phyloP scores from a whole-genome alignment of 176 grass and related monocot genomes.

The Zea luxurians region DNA sequence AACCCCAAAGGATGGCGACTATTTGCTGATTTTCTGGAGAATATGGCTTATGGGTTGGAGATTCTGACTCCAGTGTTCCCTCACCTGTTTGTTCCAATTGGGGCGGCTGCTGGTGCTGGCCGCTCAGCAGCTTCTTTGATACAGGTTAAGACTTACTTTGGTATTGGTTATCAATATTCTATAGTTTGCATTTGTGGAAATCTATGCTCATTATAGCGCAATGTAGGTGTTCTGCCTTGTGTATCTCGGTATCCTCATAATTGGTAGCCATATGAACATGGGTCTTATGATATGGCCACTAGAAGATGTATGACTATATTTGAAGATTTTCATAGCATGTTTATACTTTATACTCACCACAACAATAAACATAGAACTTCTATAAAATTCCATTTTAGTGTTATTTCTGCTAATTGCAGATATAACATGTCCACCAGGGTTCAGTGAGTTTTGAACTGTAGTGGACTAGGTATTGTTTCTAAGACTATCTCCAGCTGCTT shows the following conservation, averaged over 20 bases:
- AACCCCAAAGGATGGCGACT: constrained; percentile 91
- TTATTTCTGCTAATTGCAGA: background rate
- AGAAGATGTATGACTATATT: background rate
- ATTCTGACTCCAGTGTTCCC: constrained; percentile 91
- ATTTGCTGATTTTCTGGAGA: constrained; percentile 86
- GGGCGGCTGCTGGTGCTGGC: constrained; percentile 71
- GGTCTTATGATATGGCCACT: background rate
- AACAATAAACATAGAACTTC: background rate
- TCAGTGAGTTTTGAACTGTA: background rate
- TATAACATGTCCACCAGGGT: background rate
- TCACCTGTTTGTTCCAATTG: constrained; percentile 90
- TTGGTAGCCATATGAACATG: background rate
- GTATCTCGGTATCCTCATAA: background rate
- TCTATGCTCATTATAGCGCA: background rate
- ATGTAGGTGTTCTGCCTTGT: background rate
- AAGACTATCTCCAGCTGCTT: no score
- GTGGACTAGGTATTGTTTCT: background rate
- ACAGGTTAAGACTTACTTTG: constrained; percentile 52
- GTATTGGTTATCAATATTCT: background rate
- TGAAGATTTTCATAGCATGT: background rate
- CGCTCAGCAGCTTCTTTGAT: constrained; percentile 88
- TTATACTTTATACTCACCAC: background rate
- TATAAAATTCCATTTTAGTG: background rate
- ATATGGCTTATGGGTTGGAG: constrained; percentile 80
- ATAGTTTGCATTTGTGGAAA: background rate